These are phyloP conservation scores for Coleophoma cylindrospora DNA, from an alignment of 2,329 filamentous ascomycete genomes.

Conservation along the genomic window DNA sequence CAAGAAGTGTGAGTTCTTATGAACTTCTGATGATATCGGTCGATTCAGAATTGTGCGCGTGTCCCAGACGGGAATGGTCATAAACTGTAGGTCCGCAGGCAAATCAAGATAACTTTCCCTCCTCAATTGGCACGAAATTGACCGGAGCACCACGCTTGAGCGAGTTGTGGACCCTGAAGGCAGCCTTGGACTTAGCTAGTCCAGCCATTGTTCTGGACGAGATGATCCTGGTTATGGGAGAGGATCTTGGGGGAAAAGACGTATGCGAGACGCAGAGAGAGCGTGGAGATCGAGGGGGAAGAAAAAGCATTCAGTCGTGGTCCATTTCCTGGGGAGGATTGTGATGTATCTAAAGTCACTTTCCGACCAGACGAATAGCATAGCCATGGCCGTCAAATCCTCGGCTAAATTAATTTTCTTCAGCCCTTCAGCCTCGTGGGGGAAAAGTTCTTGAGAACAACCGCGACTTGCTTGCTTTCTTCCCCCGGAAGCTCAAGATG, in stretches of 20 bases:
- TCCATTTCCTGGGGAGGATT: no score
- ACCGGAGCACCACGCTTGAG: constrained; percentile 11
- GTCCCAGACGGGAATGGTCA: constrained; percentile 63
- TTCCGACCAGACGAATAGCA: no score
- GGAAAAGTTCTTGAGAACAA: neutral
- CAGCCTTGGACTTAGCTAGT: neutral
- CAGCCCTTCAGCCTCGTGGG: neutral
- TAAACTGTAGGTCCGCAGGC: constrained; percentile 67
- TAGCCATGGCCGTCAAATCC: no score
- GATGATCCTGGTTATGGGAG: neutral
- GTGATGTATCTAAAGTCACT: no score
- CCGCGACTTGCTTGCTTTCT: neutral
- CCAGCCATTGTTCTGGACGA: neutral
- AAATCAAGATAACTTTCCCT: constrained; percentile 52
- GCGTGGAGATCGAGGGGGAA: neutral
- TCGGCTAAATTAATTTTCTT: neutral
- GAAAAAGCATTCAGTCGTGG: neutral
- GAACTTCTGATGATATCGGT: constrained; percentile 69
- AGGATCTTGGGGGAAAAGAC: neutral
- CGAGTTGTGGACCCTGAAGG: constrained; percentile 9
- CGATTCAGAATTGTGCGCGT: constrained; percentile 65
- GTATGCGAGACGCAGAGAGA: neutral
- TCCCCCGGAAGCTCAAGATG: constrained; percentile 12
- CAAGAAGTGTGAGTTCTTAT: no score
- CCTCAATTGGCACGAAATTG: constrained; percentile 10